Percentiles rank a stretch among this genome's conserved stretches.
Evolutionary conservation across 805 yeast genomes (phyloP).

Genomic region (Ogataea chonburiensis): DNA sequence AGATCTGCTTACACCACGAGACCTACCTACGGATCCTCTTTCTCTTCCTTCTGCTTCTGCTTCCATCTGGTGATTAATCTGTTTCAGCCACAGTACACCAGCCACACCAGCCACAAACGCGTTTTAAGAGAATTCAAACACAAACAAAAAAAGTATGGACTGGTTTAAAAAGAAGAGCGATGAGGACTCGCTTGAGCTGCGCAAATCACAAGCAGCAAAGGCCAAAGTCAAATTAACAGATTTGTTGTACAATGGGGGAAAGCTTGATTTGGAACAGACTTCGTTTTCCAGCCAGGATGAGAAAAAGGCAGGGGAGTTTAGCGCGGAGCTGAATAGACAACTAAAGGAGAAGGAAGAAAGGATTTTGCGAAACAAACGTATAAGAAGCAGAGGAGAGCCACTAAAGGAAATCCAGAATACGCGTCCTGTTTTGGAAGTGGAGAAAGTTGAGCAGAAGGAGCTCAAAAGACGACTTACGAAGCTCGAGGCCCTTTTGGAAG

Average conservation of each 20-base stretch:
- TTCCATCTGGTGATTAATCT: no score
- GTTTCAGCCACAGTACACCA: background rate
- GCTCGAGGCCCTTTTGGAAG: slow-evolving; percentile 7
- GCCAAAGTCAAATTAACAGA: slow-evolving; percentile 18
- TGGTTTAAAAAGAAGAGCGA: slow-evolving; percentile 9
- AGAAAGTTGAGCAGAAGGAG: slow-evolving; percentile 12
- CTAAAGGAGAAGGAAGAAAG: slow-evolving; percentile 21
- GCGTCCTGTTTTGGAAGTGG: slow-evolving; percentile 8
- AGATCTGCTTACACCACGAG: no score
- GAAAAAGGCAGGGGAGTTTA: slow-evolving; percentile 17
- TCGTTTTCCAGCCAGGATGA: slow-evolving; percentile 13
- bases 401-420: slow-evolving; percentile 4
- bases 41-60: no score
- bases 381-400: slow-evolving; percentile 6
- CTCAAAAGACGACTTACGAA: slow-evolving; percentile 7
- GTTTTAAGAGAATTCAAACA: slow-evolving; percentile 4
- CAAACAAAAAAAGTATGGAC: slow-evolving; percentile 10
- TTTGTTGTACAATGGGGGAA: slow-evolving; percentile 13
- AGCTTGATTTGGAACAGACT: slow-evolving; percentile 12
- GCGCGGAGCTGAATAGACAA: slow-evolving; percentile 19
- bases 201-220: slow-evolving; percentile 16
- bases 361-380: slow-evolving; percentile 12
- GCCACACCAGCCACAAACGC: slow-evolving; percentile 10
- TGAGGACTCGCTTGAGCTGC: slow-evolving; percentile 22
- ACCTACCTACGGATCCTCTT: no score